Base-by-base conservation (phyloP, 805 yeast species). In the Zygosaccharomyces pseudorouxii region DNA sequence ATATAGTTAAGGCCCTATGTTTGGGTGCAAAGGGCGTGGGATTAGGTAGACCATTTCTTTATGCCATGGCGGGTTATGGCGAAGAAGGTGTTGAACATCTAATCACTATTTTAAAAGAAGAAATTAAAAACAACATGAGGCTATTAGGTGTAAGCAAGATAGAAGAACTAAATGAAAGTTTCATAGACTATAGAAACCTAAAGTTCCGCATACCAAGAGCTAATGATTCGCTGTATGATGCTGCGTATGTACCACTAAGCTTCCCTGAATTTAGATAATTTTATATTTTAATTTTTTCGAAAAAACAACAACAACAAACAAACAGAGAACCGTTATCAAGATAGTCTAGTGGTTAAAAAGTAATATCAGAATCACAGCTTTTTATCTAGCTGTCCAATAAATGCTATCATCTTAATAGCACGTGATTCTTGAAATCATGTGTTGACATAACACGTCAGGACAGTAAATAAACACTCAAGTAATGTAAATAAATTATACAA, bases 41-140 rank as follows among this genome's bases (percentile, higher is more conserved):
- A 0, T 65, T 86, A 35, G 90, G 93, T 4, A 73, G 92, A 48
- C 88, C 90, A 2, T 82, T 86, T 64, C 63, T 85, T 29, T 86
- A 83, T 60, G 89, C 89, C 33, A 79, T 84, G 81, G 75, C 86
- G n/a, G 75, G 87, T 1, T 87, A 86, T 54, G 95, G 95, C 9
- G 88, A 79, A 56, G 81, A 72, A 5, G 95, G 95, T 28, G 89
- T 84, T 7, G 62, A 63, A 38, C 76, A 76, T 52, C 86, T 89
- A 11, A 77, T 84, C 48, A 81, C 80, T 55, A 71, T 83, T 4
- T 67, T 84, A 56, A 74, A 78, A 53, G 77, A 72, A 28, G 90
- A 84, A 58, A 72, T 84, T 69, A 69, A 73, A 45, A 77, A 81
- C 68, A 79, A 80, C 54, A 80, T 84, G 87, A 73, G 83, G 56